Base-by-base conservation (phyloP, 441 rosid species). In the Mallotus repandus region DNA sequence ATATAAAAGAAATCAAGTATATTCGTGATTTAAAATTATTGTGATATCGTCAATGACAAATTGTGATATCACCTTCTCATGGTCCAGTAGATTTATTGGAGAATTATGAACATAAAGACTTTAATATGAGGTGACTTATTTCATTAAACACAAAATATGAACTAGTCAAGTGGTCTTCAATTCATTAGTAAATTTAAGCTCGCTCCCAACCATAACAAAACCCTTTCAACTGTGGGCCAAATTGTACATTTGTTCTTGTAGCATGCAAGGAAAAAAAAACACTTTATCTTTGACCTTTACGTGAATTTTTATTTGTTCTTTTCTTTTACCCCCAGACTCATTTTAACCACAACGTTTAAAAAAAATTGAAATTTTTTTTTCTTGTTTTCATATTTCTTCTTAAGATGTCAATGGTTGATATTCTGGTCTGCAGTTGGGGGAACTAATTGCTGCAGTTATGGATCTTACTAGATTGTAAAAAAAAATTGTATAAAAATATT, bases 21-120 rank as follows among this genome's bases (percentile, higher is more conserved):
- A 25, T 25, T 25, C 29, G 29, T 2, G 29, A 25, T 43, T 43
- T 8, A 43, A 8, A 49, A 9, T 49, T 49, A 9, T 49, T 49
- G 53, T 49, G 41, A 49, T 10, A 9, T 52, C 59, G 52, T 68
- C 49, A 7, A 68, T 68, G 71, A 54, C 71, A 38, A 68, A 68
- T n/a, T 35, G 15, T 19, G 63, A 69, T 4, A 41, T 69, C 72
- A 55, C 38, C 13, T 21, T 0, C 13, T 43, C 9, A 4, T 19
- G 22, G 57, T 54, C 57, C n/a, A 54, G 9, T 7, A 54, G 29
- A 2, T 25, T 25, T 25, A 25, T 25, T 25, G 29, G 2, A 25
- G 29, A 25, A 25, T 18, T 7, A 16, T 18, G 57, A 18, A 15
- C 0, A 18, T 54, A 54, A 50, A 16, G 57, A 18, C 19, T 6